Percentiles rank a stretch among this genome's conserved stretches.
phyloP scores from a whole-genome alignment of 176 grass and related monocot species.

The Phragmites australis region DNA sequence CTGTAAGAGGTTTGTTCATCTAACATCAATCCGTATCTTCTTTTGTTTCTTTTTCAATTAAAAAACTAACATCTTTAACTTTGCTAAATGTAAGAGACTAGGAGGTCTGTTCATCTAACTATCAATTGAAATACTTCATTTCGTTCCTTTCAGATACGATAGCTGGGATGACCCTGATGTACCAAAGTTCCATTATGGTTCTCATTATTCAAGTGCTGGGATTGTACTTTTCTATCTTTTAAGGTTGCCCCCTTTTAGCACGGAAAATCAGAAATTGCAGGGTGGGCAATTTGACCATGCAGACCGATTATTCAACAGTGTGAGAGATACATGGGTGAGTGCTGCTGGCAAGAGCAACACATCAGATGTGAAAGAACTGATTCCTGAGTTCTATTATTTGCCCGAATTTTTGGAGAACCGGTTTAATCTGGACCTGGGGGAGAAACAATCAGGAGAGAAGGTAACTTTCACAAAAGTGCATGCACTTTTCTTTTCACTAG shows the following conservation, averaged over 20 bases:
- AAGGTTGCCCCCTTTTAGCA: constrained; percentile 82
- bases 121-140: constrained; percentile 26
- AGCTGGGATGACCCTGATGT: constrained; percentile 99
- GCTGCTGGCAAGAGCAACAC: constrained; percentile 98
- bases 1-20: constrained; percentile 76
- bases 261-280: constrained; percentile 96
- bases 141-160: constrained; percentile 71
- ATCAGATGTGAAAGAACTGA: constrained; percentile 99
- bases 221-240: constrained; percentile 99
- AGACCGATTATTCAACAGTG: constrained; percentile 90
- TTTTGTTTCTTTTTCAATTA: constrained; percentile 29
- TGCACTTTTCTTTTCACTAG: background rate
- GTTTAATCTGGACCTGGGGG: constrained; percentile 87
- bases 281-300: constrained; percentile 98
- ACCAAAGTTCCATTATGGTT: constrained; percentile 99
- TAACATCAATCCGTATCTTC: constrained; percentile 12
- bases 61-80: background rate
- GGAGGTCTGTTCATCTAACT: constrained; percentile 13
- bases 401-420: constrained; percentile 96
- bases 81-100: constrained; percentile 11
- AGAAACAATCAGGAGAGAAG: constrained; percentile 99
- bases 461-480: constrained; percentile 35
- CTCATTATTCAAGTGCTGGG: constrained; percentile 97
- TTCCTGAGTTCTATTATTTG: constrained; percentile 99
- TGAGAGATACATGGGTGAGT: constrained; percentile 88